Base-by-base conservation (phyloP, 2,329 filamentous ascomycete species). In the Penicillium capsulatum region DNA sequence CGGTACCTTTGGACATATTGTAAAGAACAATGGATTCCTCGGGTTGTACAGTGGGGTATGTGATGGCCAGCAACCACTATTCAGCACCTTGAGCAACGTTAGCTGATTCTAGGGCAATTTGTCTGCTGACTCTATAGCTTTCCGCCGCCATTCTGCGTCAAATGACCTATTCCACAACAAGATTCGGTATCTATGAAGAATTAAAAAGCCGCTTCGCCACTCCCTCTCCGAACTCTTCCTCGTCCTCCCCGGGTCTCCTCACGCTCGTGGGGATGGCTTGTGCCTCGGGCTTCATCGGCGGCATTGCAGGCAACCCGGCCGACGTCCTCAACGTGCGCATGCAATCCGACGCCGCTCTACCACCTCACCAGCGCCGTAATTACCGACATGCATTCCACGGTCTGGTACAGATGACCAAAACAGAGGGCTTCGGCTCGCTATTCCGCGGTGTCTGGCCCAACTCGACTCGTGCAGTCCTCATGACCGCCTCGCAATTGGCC, bases 261-360 rank as follows among this genome's bases (percentile, higher is more conserved):
- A 74, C 79, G n/a, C 81, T 98, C 7, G 76, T 95, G 48, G 85
- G 78, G 50, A 86, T 97, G 66, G 87, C 91, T 37, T 84, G 81
- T 16, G 70, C 80, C 17, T 91, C 92, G 6, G 92, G 92, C 36
- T 86, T 96, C 61, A 67, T 94, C 2, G 92, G 92, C 47, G 92
- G 92, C 34, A 70, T 97, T 32, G 86, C 84, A 4, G 92, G 92
- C 50, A 98, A 97, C 69, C 89, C 90, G 2, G 91, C 90, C 50
- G 92, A 98, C 64, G 89, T 98, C 22, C 75, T 96, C 58, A 98
- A 98, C 67, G 92, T 98, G 34, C 87, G 92, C 51, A 98, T 98
- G 92, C 92, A 98, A 70, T 87, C 94, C 68, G 92, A 84, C 55
- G 83, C 86, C 2, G 81, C 88, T 0, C 79, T 96, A 1, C 85